Base-by-base conservation (phyloP, 371 early-diverging fungal genomes). In the Furculomyces boomerangus region DNA sequence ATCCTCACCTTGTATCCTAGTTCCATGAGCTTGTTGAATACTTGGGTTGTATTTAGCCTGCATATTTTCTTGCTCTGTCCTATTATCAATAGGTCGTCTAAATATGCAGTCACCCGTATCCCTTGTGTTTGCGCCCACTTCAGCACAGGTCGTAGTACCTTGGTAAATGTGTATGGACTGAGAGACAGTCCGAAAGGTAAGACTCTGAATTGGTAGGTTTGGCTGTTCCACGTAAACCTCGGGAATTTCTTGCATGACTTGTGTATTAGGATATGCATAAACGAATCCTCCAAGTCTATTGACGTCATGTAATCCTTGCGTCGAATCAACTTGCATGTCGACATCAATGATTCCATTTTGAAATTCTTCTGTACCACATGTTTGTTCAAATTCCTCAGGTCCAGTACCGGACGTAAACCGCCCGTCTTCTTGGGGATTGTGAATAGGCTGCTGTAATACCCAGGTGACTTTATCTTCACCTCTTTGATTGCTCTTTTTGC, bases 161-260 rank as follows among this genome's bases (percentile, higher is more conserved):
- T 45, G 46, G 46, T 45, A n/a, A 45, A 45, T 20, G 24, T 22
- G 8, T 7, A 24, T 45, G 10, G 46, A 26, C 10, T 45, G 7
- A 45, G 24, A 5, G 46, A 45, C n/a, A 45, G 46, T 20, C 10
- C 10, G 24, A 45, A 45, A 8, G 46, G 26, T 35, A 45, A 65
- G 50, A 67, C 64, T 2, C 57, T 54, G 60, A 64, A 76, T 56
- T 71, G 74, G 58, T 71, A 45, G 24, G 8, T 14, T 10, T 22
- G 5, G 13, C 46, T n/a, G 20, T n/a, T 26, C 46, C 46, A 45
- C 14, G 5, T 5, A 26, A 45, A 45, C 46, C 46, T 20, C 10
- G n/a, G 26, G 24, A 8, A 45, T 26, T 45, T 45, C 13, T 13
- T 22, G 10, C 20, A 24, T 22, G 10, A 45, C 20, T 26, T 45